Evolutionary conservation across 169 alveolate genomes (phyloP).

Genomic region (Plasmodium vivax): DNA sequence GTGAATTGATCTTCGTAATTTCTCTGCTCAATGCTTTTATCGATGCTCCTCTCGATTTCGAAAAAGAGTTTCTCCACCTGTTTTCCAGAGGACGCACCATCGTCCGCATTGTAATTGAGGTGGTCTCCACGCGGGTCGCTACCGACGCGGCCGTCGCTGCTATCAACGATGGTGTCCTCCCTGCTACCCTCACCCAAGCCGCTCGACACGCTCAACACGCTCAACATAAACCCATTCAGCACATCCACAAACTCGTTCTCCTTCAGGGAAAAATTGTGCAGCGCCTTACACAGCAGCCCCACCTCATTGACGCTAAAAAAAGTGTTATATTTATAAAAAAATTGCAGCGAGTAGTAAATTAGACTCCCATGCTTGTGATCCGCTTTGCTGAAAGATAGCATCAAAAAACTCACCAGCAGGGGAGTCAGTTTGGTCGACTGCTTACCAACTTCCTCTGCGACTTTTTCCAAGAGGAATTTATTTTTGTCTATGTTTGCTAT

Average conservation of each 20-base stretch:
- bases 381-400: conserved; percentile 80
- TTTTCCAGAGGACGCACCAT: neutral
- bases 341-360: conserved; percentile 78
- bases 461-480: conserved; percentile 71
- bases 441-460: conserved; percentile 83
- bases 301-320: conserved; percentile 69
- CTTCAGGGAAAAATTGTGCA: conserved; percentile 40
- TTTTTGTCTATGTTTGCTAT: conserved; percentile 38
- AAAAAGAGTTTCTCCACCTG: conserved; percentile 15
- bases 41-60: conserved; percentile 24
- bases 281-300: conserved; percentile 53
- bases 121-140: neutral
- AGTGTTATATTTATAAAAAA: conserved; percentile 61
- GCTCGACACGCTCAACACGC: no score
- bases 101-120: neutral
- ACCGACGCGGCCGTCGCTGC: neutral
- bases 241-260: conserved; percentile 58
- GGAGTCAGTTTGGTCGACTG: conserved; percentile 80
- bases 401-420: conserved; percentile 79
- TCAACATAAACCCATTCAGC: conserved; percentile 40
- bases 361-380: conserved; percentile 83
- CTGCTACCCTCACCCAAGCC: neutral
- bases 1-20: conserved; percentile 52
- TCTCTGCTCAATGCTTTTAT: conserved; percentile 11
- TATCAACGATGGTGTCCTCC: neutral